Base-by-base conservation (phyloP, 106 monocot species). In the Agapanthus africanus region DNA sequence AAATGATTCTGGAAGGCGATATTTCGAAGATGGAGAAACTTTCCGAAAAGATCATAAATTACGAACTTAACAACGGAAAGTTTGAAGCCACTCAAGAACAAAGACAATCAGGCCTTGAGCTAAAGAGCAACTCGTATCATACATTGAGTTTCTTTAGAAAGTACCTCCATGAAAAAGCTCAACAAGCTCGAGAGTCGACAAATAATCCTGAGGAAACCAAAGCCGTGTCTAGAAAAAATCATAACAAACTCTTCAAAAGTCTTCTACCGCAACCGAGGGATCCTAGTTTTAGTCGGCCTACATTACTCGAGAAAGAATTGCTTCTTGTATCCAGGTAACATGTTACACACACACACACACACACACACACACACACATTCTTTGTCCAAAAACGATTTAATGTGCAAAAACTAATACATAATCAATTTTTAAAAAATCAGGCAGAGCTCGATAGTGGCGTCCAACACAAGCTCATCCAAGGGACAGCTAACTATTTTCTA, bases 401-500 rank as follows among this genome's bases (percentile, higher is more conserved):
- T n/a, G n/a, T 47, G 19, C 46, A 19, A 47, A 2, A 5, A 41
- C 15, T 11, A 27, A 11, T 32, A 46, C 13, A 30, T 67, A 18
- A 28, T 4, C 31, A 31, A 26, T 28, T 28, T 4, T 28, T 44
- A n/a, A n/a, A n/a, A n/a, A 13, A 28, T 46, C 44, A 67, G 44
- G 2, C 42, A 14, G 38, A 46, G 35, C 35, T 40, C 28, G 22
- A 30, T 1, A 44, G 6, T 26, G 46, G 15, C 44, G 46, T 30
- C 44, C 23, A 67, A 30, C 15, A 51, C 27, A 5, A 50, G 33
- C 51, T n/a, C 68, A 19, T 2, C 68, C 49, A 69, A 35, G 50
- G 47, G 32, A 35, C 68, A 69, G 68, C 68, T 69, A 21, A 69
- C 68, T 36, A 69, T 69, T 31, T 69, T 69, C 30, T 69, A 69